Percentiles rank a stretch among this genome's conserved stretches.
Evolutionary conservation across 164 flowering plant genomes (phyloP).

Genomic region (Buxus sempervirens): DNA sequence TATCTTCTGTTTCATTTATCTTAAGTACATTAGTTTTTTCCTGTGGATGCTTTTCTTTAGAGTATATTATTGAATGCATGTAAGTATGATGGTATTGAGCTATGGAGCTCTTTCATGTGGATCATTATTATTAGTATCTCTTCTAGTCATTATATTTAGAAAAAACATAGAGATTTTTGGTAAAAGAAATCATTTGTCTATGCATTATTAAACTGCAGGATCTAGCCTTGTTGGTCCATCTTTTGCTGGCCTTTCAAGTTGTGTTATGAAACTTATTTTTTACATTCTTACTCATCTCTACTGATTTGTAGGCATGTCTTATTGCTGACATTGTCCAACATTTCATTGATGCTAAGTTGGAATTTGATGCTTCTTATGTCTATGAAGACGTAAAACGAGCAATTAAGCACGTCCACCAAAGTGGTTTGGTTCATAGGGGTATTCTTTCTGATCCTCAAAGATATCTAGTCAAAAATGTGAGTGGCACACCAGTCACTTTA

Average conservation of each 20-base stretch:
- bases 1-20: too few relatives aligned
- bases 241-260: neutral
- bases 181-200: too few relatives aligned
- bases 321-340: conserved; percentile 92
- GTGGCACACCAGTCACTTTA: conserved; percentile 16
- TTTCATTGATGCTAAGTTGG: conserved; percentile 92
- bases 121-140: too few relatives aligned
- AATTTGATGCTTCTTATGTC: conserved; percentile 83
- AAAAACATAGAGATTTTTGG: too few relatives aligned
- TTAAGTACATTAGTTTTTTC: neutral
- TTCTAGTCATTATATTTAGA: too few relatives aligned
- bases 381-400: conserved; percentile 90
- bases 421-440: conserved; percentile 82
- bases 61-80: neutral
- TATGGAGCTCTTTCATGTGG: neutral
- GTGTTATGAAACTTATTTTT: neutral
- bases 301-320: conserved; percentile 68
- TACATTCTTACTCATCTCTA: conserved; percentile 8
- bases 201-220: neutral
- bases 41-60: too few relatives aligned
- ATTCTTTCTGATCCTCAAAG: conserved; percentile 73
- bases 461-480: conserved; percentile 84
- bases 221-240: neutral
- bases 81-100: too few relatives aligned
- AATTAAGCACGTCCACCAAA: conserved; percentile 87